A percentile compares a stretch with the other conserved stretches of the same genome.
Evolutionary conservation across 257 asterid genomes (phyloP).

Genomic region (Dorcoceras hygrometricum): DNA sequence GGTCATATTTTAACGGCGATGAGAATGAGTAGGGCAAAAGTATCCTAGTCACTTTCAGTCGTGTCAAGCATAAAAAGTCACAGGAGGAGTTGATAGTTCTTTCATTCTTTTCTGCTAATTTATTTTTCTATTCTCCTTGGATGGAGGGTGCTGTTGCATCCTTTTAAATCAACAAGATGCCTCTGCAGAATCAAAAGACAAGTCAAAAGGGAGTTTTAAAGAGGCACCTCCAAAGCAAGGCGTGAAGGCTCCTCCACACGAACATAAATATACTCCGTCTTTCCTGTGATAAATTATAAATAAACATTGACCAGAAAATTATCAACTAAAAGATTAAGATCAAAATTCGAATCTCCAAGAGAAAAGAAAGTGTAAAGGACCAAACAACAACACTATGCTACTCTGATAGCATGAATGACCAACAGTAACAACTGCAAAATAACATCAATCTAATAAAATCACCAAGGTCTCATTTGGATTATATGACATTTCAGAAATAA

Average conservation of each 20-base stretch:
- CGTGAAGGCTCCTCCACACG: slow-evolving; percentile 70
- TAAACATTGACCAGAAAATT: background rate
- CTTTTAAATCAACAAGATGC: slow-evolving; percentile 10
- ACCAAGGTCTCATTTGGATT: background rate
- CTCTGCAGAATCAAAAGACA: slow-evolving; percentile 13
- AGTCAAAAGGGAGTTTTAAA: background rate
- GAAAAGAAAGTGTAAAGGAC: slow-evolving; percentile 5
- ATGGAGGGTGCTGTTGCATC: background rate
- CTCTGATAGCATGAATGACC: slow-evolving; percentile 8
- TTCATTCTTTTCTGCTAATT: slow-evolving; percentile 1
- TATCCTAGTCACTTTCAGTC: background rate
- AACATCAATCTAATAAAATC: background rate
- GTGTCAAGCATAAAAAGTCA: slow-evolving; percentile 17
- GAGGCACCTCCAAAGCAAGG: slow-evolving; percentile 71
- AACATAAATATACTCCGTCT: slow-evolving; percentile 72
- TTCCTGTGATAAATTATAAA: slow-evolving; percentile 46
- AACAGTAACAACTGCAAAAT: slow-evolving; percentile 3
- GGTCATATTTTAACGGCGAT: slow-evolving; percentile 8
- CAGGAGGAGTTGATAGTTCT: slow-evolving; percentile 8
- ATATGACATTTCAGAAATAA: background rate
- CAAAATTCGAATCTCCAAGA: background rate
- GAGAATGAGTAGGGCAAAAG: slow-evolving; percentile 10
- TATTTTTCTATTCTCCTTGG: slow-evolving; percentile 13
- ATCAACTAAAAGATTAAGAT: slow-evolving; percentile 2
- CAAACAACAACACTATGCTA: slow-evolving; percentile 21